These are phyloP conservation scores for Boeremia exigua DNA, from an alignment of 2,329 filamentous ascomycete species.

Conservation along the genomic window DNA sequence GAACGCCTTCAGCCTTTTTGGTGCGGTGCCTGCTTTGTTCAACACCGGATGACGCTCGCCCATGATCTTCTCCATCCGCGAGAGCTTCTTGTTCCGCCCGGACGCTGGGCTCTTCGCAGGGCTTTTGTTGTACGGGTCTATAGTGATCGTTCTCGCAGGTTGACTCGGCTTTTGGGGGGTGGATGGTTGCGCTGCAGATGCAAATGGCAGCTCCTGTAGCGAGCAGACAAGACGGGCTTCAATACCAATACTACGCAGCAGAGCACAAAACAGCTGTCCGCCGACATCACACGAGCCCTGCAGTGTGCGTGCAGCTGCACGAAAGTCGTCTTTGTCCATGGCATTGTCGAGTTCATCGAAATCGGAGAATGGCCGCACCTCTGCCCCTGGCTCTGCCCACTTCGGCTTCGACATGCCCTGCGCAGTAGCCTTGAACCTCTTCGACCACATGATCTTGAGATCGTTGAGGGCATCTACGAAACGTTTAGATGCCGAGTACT, in stretches of 20 bases:
- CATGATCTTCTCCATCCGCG: slow-evolving; percentile 41
- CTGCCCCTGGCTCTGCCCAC: slow-evolving; percentile 74
- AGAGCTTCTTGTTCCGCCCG: slow-evolving; percentile 38
- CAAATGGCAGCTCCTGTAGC: slow-evolving; percentile 79
- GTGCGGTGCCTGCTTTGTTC: slow-evolving; percentile 36
- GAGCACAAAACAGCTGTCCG: slow-evolving; percentile 86
- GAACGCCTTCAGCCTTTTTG: slow-evolving; percentile 56
- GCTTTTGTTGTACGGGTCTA: slow-evolving; percentile 42
- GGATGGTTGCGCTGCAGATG: slow-evolving; percentile 47
- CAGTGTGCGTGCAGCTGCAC: slow-evolving; percentile 69
- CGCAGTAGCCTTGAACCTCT: slow-evolving; percentile 73
- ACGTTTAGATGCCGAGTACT: slow-evolving; percentile 77
- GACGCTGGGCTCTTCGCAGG: slow-evolving; percentile 27
- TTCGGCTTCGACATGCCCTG: slow-evolving; percentile 52
- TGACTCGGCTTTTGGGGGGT: slow-evolving; percentile 33
- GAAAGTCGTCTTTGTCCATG: slow-evolving; percentile 75
- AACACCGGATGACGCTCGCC: slow-evolving; percentile 37
- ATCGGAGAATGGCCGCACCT: slow-evolving; percentile 57
- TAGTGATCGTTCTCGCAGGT: slow-evolving; percentile 30
- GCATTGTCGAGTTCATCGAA: slow-evolving; percentile 70
- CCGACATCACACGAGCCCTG: slow-evolving; percentile 88
- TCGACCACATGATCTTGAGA: slow-evolving; percentile 69
- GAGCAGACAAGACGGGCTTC: slow-evolving; percentile 87
- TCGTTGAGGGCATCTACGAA: slow-evolving; percentile 80
- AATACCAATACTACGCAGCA: slow-evolving; percentile 83